Evolutionary conservation across 768 basidiomycete species (phyloP).

Genomic region (Boletus fagicola): DNA sequence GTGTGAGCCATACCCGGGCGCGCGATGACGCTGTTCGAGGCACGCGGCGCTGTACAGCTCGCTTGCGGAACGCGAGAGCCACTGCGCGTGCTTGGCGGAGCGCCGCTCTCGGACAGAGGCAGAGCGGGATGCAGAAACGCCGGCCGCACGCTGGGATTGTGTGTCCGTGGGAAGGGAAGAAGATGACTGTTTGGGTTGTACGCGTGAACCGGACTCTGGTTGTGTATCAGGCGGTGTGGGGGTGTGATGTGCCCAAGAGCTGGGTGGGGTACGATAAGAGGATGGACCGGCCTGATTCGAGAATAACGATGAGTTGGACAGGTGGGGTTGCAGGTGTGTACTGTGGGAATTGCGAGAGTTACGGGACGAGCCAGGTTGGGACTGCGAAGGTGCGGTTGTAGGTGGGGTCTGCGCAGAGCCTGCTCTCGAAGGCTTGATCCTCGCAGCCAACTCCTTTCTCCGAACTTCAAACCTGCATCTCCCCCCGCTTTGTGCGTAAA

Average conservation of each 20-base stretch:
- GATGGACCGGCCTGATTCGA: conserved; percentile 1
- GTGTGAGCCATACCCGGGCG: neutral
- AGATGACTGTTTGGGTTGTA: neutral
- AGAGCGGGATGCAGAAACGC: neutral
- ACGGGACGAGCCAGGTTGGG: neutral
- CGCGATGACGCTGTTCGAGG: neutral
- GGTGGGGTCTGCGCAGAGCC: neutral
- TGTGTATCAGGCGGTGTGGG: neutral
- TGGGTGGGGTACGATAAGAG: neutral
- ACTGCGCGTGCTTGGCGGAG: conserved; percentile 10
- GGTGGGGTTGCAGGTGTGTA: neutral
- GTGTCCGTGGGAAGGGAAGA: neutral
- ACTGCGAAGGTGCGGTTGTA: neutral
- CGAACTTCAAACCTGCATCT: neutral
- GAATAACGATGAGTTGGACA: conserved; percentile 3
- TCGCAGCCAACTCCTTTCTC: neutral
- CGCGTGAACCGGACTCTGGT: neutral
- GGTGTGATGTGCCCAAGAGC: neutral
- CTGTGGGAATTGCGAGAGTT: neutral
- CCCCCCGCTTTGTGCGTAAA: neutral
- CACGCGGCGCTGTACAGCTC: conserved; percentile 20
- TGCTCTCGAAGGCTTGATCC: neutral
- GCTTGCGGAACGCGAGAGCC: conserved; percentile 24
- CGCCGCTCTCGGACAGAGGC: conserved; percentile 5
- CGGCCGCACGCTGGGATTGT: neutral